Base-by-base conservation (phyloP, 2,329 filamentous ascomycete genomes). In the Coniochaeta ligniaria region DNA sequence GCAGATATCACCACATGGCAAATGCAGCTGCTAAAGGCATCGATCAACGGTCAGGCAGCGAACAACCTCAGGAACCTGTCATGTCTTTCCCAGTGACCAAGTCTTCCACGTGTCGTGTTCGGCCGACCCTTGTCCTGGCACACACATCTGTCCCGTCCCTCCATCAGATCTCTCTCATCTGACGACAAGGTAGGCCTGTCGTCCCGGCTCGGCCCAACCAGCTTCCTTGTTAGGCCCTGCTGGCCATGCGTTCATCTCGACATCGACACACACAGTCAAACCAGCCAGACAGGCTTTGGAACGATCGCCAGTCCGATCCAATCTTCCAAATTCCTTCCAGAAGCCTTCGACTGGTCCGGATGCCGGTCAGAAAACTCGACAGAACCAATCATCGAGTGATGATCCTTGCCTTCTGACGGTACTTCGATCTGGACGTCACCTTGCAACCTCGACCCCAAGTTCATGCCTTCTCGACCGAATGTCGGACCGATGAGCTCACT, bases 361-460 rank as follows among this genome's bases (percentile, higher is more conserved):
- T 64, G 64, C 66, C 66, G 66, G 64, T 65, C 60, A 62, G 62
- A 66, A 58, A 62, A 63, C 60, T 59, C 60, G 38, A 57, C 35
- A 63, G 59, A 61, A 43, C 60, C 63, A 59, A 61, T 59, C 57
- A 45, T 41, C 54, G 41, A 55, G 52, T 24, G 47, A 52, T 47
- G 38, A 36, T 36, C 28, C 60, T 45, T 36, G 36, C 38, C 24
- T 58, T 59, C 47, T 63, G 54, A 62, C 17, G 17, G 41, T 43
- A 20, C 41, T 50, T 50, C 26, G 41, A 43, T 31, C 33, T 59
- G 54, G 45, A 58, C 33, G 33, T 47, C 59, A 59, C 63, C 60
- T 60, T 17, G 54, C 61, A 63, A 63, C 63, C 60, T 43, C 57
- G 54, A 56, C 55, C 47, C 26, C 57, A 24, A 35, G 20, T n/a